Base-by-base conservation (phyloP, 2,329 filamentous ascomycete species). In the Fusarium sp. region DNA sequence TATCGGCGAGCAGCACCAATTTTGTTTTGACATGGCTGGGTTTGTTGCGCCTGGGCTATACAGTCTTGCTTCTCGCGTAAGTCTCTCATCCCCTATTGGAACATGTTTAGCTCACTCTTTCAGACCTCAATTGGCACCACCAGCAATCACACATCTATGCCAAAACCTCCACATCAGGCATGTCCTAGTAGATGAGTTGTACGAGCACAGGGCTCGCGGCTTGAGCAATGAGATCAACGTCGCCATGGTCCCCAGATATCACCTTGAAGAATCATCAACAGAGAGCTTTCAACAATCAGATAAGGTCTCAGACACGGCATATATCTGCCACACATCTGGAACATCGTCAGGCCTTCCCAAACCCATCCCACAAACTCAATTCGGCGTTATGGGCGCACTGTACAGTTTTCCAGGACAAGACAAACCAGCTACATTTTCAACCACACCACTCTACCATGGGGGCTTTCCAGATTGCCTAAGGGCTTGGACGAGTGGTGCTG, bases 361-460 rank as follows among this genome's bases (percentile, higher is more conserved):
- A 61, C 86, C 87, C 1, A 89, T 91, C 1, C 82, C 83, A 0
- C 88, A 91, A 61, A 70, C 54, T 84, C 4, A 89, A 4, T 91
- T 9, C 79, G 85, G 81, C 12, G 86, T 84, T 4, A 82, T 88
- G 5, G 84, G 84, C 3, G 85, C 86, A 0, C 79, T 90, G 1
- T 86, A 87, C 9, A 76, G 76, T 4, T 81, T 89, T 10, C 66
- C 72, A 0, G 67, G 76, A 6, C 74, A 76, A 1, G 41, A 71
- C 1, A 52, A 77, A 4, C 72, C 78, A 4, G 84, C 86, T 0
- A 89, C 87, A 0, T 91, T 91, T 69, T 88, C 88, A 0, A 89
- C 88, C 0, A 91, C 89, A 4, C 89, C 89, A 0, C 79, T 91
- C 0, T 91, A 90, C 66, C 88, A 91, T 68, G 89, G 89, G 2